These are phyloP conservation scores for Parafenestella ontariensis DNA, from an alignment of 2,329 filamentous ascomycete genomes.

Conservation along the genomic window DNA sequence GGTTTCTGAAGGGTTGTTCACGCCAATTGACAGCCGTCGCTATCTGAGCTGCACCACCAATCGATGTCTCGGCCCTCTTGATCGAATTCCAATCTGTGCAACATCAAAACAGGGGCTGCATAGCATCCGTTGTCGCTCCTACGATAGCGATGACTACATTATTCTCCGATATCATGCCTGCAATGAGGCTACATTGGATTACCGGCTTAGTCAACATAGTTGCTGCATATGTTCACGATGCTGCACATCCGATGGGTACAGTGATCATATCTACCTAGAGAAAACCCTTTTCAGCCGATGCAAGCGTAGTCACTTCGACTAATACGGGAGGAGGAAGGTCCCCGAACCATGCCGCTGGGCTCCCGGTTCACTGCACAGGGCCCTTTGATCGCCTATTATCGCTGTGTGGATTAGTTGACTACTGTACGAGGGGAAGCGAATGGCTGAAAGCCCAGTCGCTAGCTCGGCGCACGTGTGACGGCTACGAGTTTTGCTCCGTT, in stretches of 20 bases:
- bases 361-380: slow-evolving; percentile 36
- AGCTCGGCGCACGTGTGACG: slow-evolving; percentile 19
- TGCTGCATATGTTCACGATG: slow-evolving; percentile 3
- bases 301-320: slow-evolving; percentile 34
- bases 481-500: slow-evolving; percentile 9
- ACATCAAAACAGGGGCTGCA: slow-evolving; percentile 12
- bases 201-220: neutral
- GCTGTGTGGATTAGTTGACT: slow-evolving; percentile 19
- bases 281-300: slow-evolving; percentile 25
- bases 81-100: too few species aligned
- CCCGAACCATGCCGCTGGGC: slow-evolving; percentile 42
- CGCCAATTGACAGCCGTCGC: slow-evolving; percentile 4
- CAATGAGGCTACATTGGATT: neutral
- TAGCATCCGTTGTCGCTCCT: slow-evolving; percentile 17
- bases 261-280: slow-evolving; percentile 8
- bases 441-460: slow-evolving; percentile 11
- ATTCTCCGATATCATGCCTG: slow-evolving; percentile 2
- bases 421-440: slow-evolving; percentile 12
- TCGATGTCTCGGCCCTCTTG: too few species aligned
- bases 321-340: slow-evolving; percentile 30
- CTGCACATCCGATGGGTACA: slow-evolving; percentile 16
- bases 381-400: slow-evolving; percentile 29
- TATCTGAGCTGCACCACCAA: slow-evolving; percentile 11
- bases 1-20: neutral
- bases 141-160: slow-evolving; percentile 1